These are phyloP conservation scores for Termitomyces sp. DNA, from an alignment of 768 basidiomycete species.

Conservation along the genomic window DNA sequence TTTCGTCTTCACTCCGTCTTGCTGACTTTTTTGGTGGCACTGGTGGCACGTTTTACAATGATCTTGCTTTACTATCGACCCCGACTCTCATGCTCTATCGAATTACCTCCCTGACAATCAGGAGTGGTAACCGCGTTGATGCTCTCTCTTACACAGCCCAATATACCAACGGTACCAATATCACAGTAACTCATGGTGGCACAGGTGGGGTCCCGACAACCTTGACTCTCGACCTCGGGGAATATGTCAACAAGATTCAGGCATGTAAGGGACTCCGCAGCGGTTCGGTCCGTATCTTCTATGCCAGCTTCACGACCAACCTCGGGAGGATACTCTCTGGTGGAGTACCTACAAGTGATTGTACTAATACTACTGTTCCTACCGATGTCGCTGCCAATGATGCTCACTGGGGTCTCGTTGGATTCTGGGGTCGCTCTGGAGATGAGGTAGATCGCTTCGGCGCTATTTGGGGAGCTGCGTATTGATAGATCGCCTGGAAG, in stretches of 20 bases:
- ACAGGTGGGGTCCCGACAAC: slow-evolving; percentile 25
- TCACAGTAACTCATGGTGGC: slow-evolving; percentile 24
- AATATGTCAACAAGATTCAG: slow-evolving; percentile 17
- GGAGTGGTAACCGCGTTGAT: slow-evolving; percentile 26
- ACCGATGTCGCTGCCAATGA: slow-evolving; percentile 21
- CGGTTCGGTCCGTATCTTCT: slow-evolving; percentile 26
- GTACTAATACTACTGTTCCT: slow-evolving; percentile 20
- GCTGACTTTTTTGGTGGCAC: slow-evolving; percentile 28
- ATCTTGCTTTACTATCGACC: slow-evolving; percentile 17
- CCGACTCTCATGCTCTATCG: slow-evolving; percentile 15
- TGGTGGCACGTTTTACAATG: slow-evolving; percentile 26
- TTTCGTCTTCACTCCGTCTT: slow-evolving; percentile 23
- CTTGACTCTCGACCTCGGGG: slow-evolving; percentile 19
- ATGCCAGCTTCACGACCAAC: slow-evolving; percentile 23
- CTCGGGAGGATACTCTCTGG: slow-evolving; percentile 20
- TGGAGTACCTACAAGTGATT: slow-evolving; percentile 23
- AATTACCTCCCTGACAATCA: slow-evolving; percentile 24
- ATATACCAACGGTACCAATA: slow-evolving; percentile 12
- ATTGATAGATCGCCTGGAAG: slow-evolving; percentile 4
- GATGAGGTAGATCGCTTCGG: slow-evolving; percentile 24
- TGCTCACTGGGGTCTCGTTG: slow-evolving; percentile 23
- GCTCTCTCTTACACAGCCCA: slow-evolving; percentile 21
- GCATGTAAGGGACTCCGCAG: slow-evolving; percentile 22
- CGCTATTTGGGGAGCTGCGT: slow-evolving; percentile 25
- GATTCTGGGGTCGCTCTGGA: slow-evolving; percentile 25